A percentile compares a stretch with the other conserved stretches of the same genome.
These are phyloP conservation scores for Eucalyptus brandiana DNA, from an alignment of 345 rosid genomes.

Conservation along the genomic window DNA sequence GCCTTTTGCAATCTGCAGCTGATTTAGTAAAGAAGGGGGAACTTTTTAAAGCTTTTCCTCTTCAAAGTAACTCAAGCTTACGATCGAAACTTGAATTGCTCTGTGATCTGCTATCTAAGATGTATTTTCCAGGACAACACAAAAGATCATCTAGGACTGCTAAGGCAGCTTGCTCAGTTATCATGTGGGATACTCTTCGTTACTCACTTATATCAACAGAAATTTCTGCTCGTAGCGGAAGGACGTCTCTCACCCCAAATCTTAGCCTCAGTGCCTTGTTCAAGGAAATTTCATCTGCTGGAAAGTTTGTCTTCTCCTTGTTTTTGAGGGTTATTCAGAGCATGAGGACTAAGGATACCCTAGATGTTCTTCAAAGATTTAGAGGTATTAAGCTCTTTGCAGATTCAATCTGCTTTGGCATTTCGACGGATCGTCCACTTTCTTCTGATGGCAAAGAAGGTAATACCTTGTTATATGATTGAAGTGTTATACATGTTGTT, in stretches of 20 bases:
- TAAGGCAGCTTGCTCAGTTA: conserved; percentile 34
- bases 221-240: conserved; percentile 61
- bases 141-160: conserved; percentile 26
- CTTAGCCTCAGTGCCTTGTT: conserved; percentile 35
- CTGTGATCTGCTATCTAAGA: conserved; percentile 34
- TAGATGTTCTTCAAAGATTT: conserved; percentile 76
- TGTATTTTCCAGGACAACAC: conserved; percentile 31
- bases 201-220: conserved; percentile 79
- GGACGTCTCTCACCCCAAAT: conserved; percentile 33
- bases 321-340: conserved; percentile 55
- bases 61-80: conserved; percentile 20
- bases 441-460: conserved; percentile 28
- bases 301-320: conserved; percentile 59
- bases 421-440: conserved; percentile 22
- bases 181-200: conserved; percentile 93
- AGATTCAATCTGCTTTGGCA: conserved; percentile 60
- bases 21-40: conserved; percentile 37
- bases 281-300: conserved; percentile 62
- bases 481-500: background rate
- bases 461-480: background rate
- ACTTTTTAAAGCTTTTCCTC: conserved; percentile 24
- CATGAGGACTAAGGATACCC: conserved; percentile 35
- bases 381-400: conserved; percentile 73
- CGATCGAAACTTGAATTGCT: conserved; percentile 39
- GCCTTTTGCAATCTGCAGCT: conserved; percentile 53